Conservation (phyloP, 1,139 yeast genomes). For the Lodderomyces pseudojiufengensis region DNA sequence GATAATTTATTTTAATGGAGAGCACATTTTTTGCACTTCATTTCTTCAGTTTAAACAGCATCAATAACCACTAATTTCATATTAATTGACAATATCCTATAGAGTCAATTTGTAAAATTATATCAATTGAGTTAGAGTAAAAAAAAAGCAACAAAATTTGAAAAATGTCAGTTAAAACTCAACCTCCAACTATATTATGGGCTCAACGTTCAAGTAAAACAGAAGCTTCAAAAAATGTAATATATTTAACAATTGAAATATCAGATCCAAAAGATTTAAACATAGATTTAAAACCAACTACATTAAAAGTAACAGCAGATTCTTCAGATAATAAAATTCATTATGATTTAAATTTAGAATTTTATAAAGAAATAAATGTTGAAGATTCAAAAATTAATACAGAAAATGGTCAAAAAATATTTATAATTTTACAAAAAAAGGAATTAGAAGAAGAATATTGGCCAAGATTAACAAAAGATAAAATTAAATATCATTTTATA, state of each 20-base stretch:
- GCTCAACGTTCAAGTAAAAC: slow-evolving; percentile 86
- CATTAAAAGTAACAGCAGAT: slow-evolving; percentile 57
- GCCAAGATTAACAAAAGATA: slow-evolving; percentile 85
- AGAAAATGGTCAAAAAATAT: slow-evolving; percentile 63
- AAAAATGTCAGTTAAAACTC: slow-evolving; percentile 3
- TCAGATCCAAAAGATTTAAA: slow-evolving; percentile 66
- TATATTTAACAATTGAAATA: slow-evolving; percentile 71
- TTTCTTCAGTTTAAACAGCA: too few relatives aligned
- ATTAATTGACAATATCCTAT: too few relatives aligned
- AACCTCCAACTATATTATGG: slow-evolving; percentile 62
- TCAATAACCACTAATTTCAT: too few relatives aligned
- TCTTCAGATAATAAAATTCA: slow-evolving; percentile 40
- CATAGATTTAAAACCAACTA: slow-evolving; percentile 57
- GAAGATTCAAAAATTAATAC: slow-evolving; percentile 61
- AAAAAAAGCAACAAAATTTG: not conserved
- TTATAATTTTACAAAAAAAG: slow-evolving; percentile 70
- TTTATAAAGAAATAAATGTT: slow-evolving; percentile 68
- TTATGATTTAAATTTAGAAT: slow-evolving; percentile 64
- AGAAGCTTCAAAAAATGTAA: slow-evolving; percentile 68
- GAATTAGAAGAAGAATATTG: slow-evolving; percentile 70
- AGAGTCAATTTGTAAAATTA: too few relatives aligned
- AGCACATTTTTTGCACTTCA: too few relatives aligned
- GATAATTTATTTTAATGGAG: too few relatives aligned
- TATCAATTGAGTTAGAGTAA: too few relatives aligned
- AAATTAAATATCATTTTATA: slow-evolving; percentile 65